Percentiles rank a stretch among this genome's conserved stretches.
Evolutionary conservation across 2,329 filamentous ascomycete genomes (phyloP).

Genomic region (Fusarium duplospermum): DNA sequence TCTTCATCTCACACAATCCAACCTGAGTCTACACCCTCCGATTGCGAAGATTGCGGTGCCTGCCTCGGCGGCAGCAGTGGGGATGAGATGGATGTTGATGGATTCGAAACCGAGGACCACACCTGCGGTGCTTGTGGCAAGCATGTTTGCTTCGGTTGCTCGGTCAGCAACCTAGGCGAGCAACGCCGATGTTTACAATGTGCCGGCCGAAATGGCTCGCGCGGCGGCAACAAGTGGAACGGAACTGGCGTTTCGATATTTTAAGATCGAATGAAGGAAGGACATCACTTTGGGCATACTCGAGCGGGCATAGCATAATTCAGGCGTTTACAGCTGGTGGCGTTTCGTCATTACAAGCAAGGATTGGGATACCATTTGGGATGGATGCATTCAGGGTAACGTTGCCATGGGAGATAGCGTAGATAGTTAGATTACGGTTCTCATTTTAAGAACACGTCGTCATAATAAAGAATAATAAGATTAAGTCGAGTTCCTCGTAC

Average conservation of each 20-base stretch:
- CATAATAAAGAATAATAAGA: not conserved
- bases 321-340: constrained; percentile 8
- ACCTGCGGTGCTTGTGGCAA: constrained; percentile 65
- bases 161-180: constrained; percentile 67
- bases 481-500: not conserved
- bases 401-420: constrained; percentile 1
- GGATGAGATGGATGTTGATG: constrained; percentile 56
- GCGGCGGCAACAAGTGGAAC: constrained; percentile 32
- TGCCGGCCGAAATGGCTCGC: constrained; percentile 52
- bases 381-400: not conserved
- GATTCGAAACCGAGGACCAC: constrained; percentile 40
- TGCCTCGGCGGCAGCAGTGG: constrained; percentile 36
- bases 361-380: constrained; percentile 30
- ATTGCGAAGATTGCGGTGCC: constrained; percentile 67
- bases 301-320: not conserved
- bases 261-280: constrained; percentile 9
- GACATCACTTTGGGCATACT: not conserved
- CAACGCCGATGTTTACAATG: constrained; percentile 65
- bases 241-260: constrained; percentile 35
- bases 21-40: constrained; percentile 42
- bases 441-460: not conserved
- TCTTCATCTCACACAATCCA: constrained; percentile 39
- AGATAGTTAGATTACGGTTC: not conserved
- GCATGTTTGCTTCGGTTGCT: constrained; percentile 69
- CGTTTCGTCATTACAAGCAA: constrained; percentile 4